A percentile compares a stretch with the other conserved stretches of the same genome.
Evolutionary conservation across 2,329 filamentous ascomycete species (phyloP).

Genomic region (Aspergillus sp.): DNA sequence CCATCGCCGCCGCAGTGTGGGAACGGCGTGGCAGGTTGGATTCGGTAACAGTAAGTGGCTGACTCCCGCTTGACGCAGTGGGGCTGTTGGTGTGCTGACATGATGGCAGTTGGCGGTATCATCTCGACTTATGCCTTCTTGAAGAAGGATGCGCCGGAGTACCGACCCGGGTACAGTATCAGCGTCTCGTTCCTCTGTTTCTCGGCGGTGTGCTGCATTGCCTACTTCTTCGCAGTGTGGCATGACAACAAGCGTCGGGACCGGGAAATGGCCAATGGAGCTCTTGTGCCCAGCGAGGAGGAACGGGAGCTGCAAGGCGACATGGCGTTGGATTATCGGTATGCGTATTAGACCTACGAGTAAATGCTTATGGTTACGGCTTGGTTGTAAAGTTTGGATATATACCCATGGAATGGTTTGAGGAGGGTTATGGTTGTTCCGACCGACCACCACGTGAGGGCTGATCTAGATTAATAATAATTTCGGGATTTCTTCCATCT

Average conservation of each 20-base stretch:
- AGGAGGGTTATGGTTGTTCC: too few species aligned
- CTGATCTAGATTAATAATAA: too few species aligned
- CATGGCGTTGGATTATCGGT: slow-evolving; percentile 42
- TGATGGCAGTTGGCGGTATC: slow-evolving; percentile 64
- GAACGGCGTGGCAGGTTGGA: slow-evolving; percentile 73
- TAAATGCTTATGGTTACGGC: neutral
- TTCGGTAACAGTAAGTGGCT: slow-evolving; percentile 62
- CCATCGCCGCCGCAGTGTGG: slow-evolving; percentile 68
- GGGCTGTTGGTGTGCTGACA: slow-evolving; percentile 8
- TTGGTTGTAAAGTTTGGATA: neutral
- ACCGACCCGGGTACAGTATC: slow-evolving; percentile 72
- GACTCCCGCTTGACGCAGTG: neutral
- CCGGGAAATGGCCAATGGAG: slow-evolving; percentile 23
- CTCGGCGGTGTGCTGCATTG: slow-evolving; percentile 53
- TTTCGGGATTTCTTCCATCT: too few species aligned
- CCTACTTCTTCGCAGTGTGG: slow-evolving; percentile 38
- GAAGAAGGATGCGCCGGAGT: slow-evolving; percentile 64
- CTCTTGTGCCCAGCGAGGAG: slow-evolving; percentile 23
- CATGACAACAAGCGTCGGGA: slow-evolving; percentile 43
- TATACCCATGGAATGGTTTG: slow-evolving; percentile 1
- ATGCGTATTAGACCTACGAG: slow-evolving; percentile 29
- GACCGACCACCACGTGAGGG: too few species aligned
- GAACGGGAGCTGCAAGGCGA: slow-evolving; percentile 41
- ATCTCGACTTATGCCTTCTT: slow-evolving; percentile 72
- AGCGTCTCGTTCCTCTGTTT: slow-evolving; percentile 71